These are phyloP conservation scores for Juglanconis juglandina DNA, from an alignment of 2,329 filamentous ascomycete species.

Conservation along the genomic window DNA sequence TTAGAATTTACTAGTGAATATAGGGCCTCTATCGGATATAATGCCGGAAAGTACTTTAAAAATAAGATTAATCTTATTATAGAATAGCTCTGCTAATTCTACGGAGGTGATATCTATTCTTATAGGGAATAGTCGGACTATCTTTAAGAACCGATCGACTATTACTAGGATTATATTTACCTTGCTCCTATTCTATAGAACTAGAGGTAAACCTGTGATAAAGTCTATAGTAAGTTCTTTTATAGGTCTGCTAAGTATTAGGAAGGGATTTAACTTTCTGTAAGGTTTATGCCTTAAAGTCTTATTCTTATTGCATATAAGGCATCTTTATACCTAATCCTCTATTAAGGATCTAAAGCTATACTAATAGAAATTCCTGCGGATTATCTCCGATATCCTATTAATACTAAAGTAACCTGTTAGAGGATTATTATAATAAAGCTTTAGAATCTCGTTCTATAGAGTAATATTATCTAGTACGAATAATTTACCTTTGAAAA, in stretches of 20 bases:
- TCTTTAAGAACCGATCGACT: neutral
- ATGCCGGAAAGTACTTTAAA: slow-evolving; percentile 11
- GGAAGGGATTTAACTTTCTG: neutral
- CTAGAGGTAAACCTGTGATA: neutral
- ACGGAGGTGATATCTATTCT: neutral
- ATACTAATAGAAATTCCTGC: neutral
- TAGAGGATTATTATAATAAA: neutral
- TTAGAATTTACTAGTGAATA: neutral
- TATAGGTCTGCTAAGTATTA: neutral
- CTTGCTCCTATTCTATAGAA: neutral
- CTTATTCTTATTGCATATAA: neutral
- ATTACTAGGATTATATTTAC: neutral
- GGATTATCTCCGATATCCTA: neutral
- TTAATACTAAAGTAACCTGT: neutral
- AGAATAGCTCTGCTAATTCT: slow-evolving; percentile 16
- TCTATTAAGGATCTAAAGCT: neutral
- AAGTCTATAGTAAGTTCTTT: neutral
- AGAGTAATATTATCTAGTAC: neutral
- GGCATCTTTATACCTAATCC: neutral
- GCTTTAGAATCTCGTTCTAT: neutral
- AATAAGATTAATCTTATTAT: slow-evolving; percentile 12
- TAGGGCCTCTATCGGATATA: neutral
- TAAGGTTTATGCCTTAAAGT: neutral
- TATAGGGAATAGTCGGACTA: neutral
- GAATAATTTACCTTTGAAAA: neutral